phyloP scores from a whole-genome alignment of 768 basidiomycete genomes.

The Hygrophorus russula region DNA sequence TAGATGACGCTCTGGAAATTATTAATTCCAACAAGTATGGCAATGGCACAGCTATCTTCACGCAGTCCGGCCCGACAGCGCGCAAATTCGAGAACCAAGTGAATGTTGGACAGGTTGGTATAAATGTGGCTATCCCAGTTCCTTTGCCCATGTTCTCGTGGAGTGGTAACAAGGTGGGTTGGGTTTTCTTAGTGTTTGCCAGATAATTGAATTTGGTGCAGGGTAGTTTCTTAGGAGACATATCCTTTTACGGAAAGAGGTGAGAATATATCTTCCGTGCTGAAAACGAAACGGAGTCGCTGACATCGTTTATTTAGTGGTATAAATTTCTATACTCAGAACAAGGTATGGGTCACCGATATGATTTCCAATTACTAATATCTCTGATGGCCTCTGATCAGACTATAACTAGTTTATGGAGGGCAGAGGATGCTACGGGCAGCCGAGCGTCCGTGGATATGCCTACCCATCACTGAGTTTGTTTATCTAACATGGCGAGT shows the following conservation, averaged over 20 bases:
- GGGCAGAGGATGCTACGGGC: constrained; percentile 71
- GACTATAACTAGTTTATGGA: constrained; percentile 93
- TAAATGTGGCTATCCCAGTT: constrained; percentile 90
- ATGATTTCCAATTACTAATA: background rate
- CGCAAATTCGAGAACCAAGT: constrained; percentile 84
- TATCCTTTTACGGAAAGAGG: constrained; percentile 88
- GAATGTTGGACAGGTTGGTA: constrained; percentile 87
- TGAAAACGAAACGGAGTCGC: background rate
- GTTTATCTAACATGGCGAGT: background rate
- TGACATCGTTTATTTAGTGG: constrained; percentile 35
- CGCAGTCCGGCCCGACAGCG: constrained; percentile 90
- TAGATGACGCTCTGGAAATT: constrained; percentile 84
- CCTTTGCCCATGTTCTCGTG: constrained; percentile 91
- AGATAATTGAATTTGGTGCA: constrained; percentile 10
- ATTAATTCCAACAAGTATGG: constrained; percentile 89
- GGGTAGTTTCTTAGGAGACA: constrained; percentile 74
- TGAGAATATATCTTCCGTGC: constrained; percentile 15
- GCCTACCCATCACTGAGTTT: constrained; percentile 61
- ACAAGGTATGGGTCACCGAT: constrained; percentile 45
- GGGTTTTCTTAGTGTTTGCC: background rate
- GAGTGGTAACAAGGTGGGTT: constrained; percentile 79
- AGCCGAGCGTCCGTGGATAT: constrained; percentile 77
- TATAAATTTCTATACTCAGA: constrained; percentile 92
- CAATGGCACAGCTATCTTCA: constrained; percentile 94
- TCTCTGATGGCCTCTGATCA: constrained; percentile 16